Evolutionary conservation across 441 rosid species (phyloP), one percentile per base, ranked within the genome.

Genomic region (Gossypium laxum): DNA sequence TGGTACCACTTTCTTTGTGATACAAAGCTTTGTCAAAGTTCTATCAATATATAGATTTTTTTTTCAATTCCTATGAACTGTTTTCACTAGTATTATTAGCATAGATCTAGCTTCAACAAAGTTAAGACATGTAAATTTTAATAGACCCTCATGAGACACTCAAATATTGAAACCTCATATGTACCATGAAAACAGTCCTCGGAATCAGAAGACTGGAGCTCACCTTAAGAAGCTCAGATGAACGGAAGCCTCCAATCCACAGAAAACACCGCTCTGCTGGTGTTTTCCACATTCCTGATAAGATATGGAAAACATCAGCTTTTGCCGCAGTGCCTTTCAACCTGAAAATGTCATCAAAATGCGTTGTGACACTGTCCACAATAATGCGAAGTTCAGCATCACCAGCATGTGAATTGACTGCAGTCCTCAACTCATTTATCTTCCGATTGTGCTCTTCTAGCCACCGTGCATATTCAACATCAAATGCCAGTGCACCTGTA

Each of bases 211-310:
- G 12, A 26, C 2, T n/a, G 74, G 21, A 71, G 59, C 79, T 72
- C 55, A 84, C 97, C 89, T 89, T 91, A 71, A 91, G 92, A 70
- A 91, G 80, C 80, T 91, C 97, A 4, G 96, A 91, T 54, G 96
- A 86, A 50, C 97, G 97, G 73, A 57, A 57, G 38, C 62, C 62
- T 24, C 62, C 62, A 88, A 91, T 84, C 97, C 97, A 91, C 90
- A 91, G 75, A 81, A 91, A 91, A 82, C 96, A 91, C 66, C 97
- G 84, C 84, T 91, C 97, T 48, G 93, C 97, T 54, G 97, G 97
- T 72, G 97, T 91, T 80, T 89, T 89, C 97, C 97, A 91, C 96
- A 91, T 89, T 74, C 97, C 97, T 43, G 97, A 91, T 74, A 91
- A 80, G 63, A 91, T 80, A 76, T 91, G 97, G 87, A 91, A 91